Conservation (phyloP, 1,284 basidiomycete genomes). For the Termitomyces sp. region DNA sequence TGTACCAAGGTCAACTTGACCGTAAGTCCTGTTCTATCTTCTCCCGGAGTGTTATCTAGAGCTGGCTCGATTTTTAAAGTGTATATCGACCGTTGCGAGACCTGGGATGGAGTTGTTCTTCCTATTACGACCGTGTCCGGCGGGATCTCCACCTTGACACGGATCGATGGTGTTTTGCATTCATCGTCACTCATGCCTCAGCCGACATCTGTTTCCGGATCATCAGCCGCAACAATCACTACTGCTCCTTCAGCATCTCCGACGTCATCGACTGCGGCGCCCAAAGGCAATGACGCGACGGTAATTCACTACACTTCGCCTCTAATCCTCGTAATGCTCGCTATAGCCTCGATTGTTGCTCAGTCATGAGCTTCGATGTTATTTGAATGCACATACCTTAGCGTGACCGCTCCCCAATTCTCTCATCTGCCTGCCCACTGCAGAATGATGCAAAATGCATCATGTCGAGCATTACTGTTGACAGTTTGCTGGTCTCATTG, state of each 20-base stretch:
- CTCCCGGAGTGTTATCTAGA: background rate
- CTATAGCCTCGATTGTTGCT: background rate
- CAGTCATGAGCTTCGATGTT: background rate
- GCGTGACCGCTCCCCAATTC: background rate
- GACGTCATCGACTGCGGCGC: background rate
- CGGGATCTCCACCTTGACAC: background rate
- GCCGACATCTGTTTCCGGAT: background rate
- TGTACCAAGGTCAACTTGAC: background rate
- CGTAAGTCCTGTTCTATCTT: background rate
- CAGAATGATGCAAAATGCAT: too few relatives aligned
- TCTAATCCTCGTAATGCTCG: background rate
- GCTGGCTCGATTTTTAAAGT: background rate
- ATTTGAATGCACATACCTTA: background rate
- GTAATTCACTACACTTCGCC: background rate
- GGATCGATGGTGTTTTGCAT: background rate
- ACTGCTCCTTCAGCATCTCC: background rate
- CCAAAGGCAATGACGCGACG: background rate
- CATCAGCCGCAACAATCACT: background rate
- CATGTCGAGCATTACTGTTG: too few relatives aligned
- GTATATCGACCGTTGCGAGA: background rate
- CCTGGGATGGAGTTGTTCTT: background rate
- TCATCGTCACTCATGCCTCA: background rate
- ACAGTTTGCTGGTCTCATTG: too few relatives aligned
- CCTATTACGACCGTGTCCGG: background rate
- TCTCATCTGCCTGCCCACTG: too few relatives aligned